Evolutionary conservation across 2,329 filamentous ascomycete species (phyloP).

Genomic region (Nothomitra cinnamomea): DNA sequence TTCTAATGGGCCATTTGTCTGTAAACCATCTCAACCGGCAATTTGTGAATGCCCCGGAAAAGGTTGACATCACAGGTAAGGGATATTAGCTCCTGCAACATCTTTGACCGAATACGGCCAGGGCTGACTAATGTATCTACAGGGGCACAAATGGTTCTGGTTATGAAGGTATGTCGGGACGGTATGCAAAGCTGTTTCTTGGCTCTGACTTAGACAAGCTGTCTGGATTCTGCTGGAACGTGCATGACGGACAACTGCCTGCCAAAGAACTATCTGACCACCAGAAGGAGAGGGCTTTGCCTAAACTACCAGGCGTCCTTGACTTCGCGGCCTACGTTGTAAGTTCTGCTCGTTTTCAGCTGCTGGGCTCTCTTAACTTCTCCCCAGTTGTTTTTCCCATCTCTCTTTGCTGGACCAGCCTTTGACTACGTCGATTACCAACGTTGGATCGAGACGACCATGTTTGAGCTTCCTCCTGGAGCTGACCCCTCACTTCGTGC

Average conservation of each 20-base stretch:
- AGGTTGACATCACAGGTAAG: conserved; percentile 65
- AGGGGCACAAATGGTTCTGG: conserved; percentile 85
- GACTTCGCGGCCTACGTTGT: conserved; percentile 75
- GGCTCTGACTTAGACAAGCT: conserved; percentile 27
- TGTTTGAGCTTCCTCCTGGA: conserved; percentile 74
- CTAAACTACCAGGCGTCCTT: conserved; percentile 53
- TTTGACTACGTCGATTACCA: conserved; percentile 92
- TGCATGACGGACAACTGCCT: conserved; percentile 75
- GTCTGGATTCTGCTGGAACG: conserved; percentile 92
- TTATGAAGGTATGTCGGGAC: conserved; percentile 54
- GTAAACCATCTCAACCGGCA: conserved; percentile 76
- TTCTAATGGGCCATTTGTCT: conserved; percentile 91
- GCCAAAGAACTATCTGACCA: conserved; percentile 66
- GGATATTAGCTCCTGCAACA: background rate
- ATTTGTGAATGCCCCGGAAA: conserved; percentile 43
- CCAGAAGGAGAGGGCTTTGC: conserved; percentile 68
- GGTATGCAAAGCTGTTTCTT: background rate
- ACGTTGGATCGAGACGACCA: conserved; percentile 80
- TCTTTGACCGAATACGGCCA: background rate
- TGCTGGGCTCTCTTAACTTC: background rate
- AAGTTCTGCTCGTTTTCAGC: conserved; percentile 7
- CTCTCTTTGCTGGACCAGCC: conserved; percentile 72
- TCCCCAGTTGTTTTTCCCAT: conserved; percentile 65
- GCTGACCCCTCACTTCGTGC: conserved; percentile 76
- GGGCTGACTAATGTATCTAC: background rate